Evolutionary conservation across 2,329 filamentous ascomycete species (phyloP).

Genomic region (Aspergillus spinulosporus): DNA sequence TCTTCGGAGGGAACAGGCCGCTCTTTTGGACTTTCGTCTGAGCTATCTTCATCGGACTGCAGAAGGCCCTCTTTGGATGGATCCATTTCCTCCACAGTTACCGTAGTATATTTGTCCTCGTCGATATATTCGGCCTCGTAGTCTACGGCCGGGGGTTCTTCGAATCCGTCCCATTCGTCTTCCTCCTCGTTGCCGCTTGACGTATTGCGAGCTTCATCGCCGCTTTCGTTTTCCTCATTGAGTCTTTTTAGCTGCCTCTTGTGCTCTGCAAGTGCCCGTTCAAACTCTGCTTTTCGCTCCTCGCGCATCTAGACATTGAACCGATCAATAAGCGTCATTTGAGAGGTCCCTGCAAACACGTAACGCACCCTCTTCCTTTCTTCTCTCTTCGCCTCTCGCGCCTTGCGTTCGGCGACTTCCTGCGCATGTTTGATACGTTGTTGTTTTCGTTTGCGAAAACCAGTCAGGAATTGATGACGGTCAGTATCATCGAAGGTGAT

Average conservation of each 20-base stretch:
- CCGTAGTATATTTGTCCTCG: constrained; percentile 92
- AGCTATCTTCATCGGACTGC: constrained; percentile 47
- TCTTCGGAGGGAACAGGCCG: constrained; percentile 34
- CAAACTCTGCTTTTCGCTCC: constrained; percentile 76
- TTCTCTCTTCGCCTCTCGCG: constrained; percentile 72
- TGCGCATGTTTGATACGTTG: constrained; percentile 82
- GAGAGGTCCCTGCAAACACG: neutral
- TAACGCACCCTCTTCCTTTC: constrained; percentile 70
- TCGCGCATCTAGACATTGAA: constrained; percentile 67
- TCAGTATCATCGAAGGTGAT: constrained; percentile 80
- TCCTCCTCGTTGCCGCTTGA: constrained; percentile 35
- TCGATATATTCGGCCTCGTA: constrained; percentile 94
- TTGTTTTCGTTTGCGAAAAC: constrained; percentile 94
- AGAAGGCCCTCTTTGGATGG: constrained; percentile 74
- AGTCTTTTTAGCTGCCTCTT: constrained; percentile 68
- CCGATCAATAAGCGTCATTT: constrained; percentile 5
- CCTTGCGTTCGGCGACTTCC: constrained; percentile 74
- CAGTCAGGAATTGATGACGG: constrained; percentile 84
- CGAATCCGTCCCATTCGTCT: constrained; percentile 67
- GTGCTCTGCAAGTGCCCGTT: constrained; percentile 77
- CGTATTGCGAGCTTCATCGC: constrained; percentile 28
- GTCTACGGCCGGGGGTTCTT: constrained; percentile 59
- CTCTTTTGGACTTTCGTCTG: constrained; percentile 27
- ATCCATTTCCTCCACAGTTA: constrained; percentile 86
- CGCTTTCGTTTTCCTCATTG: constrained; percentile 40